These are phyloP conservation scores for Teratosphaeria destructans DNA, from an alignment of 2,329 filamentous ascomycete species.

Conservation along the genomic window DNA sequence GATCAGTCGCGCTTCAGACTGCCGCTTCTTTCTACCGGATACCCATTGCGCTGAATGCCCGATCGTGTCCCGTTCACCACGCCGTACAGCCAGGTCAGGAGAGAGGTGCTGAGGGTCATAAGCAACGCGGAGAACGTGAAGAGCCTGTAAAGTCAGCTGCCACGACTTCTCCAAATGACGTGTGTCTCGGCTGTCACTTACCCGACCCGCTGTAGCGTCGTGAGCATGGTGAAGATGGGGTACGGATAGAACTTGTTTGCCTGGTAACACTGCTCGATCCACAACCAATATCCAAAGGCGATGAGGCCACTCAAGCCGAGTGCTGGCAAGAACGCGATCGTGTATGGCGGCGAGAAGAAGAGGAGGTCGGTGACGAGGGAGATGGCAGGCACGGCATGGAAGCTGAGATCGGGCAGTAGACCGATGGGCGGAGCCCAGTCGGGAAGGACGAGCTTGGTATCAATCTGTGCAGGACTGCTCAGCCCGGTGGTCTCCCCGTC, in stretches of 20 bases:
- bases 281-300: constrained; percentile 63
- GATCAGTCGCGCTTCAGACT: neutral
- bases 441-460: constrained; percentile 45
- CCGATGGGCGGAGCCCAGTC: constrained; percentile 29
- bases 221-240: constrained; percentile 64
- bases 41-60: constrained; percentile 2
- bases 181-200: constrained; percentile 9
- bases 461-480: constrained; percentile 21
- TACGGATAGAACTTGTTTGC: constrained; percentile 73
- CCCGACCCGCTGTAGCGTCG: constrained; percentile 52
- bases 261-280: constrained; percentile 62
- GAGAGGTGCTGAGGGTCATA: constrained; percentile 60
- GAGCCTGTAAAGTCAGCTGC: constrained; percentile 29
- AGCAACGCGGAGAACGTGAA: constrained; percentile 41
- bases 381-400: constrained; percentile 56
- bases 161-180: neutral
- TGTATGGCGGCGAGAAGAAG: constrained; percentile 63
- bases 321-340: constrained; percentile 49
- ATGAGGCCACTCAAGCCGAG: constrained; percentile 48
- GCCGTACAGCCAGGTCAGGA: constrained; percentile 60
- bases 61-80: constrained; percentile 46
- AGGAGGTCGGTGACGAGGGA: constrained; percentile 56
- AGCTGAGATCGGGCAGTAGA: constrained; percentile 50
- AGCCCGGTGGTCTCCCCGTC: neutral
- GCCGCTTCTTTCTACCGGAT: constrained; percentile 1